Evolutionary conservation across 208 protist species (phyloP).

Genomic region (Acanthamoeba polyphaga): DNA sequence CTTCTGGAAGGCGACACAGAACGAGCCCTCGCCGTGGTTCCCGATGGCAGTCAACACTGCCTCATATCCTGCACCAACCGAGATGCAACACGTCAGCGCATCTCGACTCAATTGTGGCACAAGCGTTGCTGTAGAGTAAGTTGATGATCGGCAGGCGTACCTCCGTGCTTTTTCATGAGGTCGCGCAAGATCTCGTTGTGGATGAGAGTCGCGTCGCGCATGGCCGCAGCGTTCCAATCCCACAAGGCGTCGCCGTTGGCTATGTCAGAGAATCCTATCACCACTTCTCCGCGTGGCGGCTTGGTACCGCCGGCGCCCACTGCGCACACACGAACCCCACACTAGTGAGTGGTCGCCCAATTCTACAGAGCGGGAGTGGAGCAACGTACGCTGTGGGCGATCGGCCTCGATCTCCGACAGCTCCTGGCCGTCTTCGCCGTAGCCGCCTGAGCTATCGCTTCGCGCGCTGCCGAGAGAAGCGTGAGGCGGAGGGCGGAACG

Average conservation of each 20-base stretch:
- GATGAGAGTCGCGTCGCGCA: not conserved
- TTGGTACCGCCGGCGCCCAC: not conserved
- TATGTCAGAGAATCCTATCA: slow-evolving; percentile 9
- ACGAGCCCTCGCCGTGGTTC: slow-evolving; percentile 65
- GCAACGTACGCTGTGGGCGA: slow-evolving; percentile 4
- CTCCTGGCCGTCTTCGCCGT: not conserved
- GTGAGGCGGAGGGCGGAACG: not conserved
- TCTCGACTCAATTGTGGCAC: too few relatives aligned
- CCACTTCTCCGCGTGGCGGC: not conserved
- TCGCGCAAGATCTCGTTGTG: slow-evolving; percentile 21
- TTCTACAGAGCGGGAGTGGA: not conserved
- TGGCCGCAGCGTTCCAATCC: slow-evolving; percentile 13
- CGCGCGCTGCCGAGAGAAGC: not conserved
- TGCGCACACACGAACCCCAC: too few relatives aligned
- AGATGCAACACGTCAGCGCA: not conserved
- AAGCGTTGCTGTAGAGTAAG: too few relatives aligned
- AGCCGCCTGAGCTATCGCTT: not conserved
- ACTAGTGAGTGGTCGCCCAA: too few relatives aligned
- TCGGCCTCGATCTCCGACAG: not conserved
- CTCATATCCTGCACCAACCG: not conserved
- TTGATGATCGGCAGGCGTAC: not conserved
- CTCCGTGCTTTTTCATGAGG: not conserved
- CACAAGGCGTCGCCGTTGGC: slow-evolving; percentile 32
- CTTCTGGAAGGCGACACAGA: slow-evolving; percentile 68
- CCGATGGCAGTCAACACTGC: not conserved